These are phyloP conservation scores for Cyberlindnera meyerae DNA, from an alignment of 805 yeast genomes.

Conservation along the genomic window DNA sequence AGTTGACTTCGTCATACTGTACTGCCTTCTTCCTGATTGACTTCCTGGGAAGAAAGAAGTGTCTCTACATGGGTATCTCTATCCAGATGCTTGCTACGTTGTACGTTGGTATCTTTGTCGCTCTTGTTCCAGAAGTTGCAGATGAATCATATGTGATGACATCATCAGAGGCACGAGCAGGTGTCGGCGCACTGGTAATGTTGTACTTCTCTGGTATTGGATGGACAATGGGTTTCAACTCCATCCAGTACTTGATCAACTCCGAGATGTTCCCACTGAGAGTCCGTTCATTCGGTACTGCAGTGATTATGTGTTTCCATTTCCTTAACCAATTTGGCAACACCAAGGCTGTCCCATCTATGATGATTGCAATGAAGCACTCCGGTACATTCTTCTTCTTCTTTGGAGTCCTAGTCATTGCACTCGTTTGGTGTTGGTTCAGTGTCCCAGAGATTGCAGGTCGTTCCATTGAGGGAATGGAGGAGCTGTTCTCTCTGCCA, in stretches of 20 bases:
- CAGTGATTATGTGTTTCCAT: constrained; percentile 49
- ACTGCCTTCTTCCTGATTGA: constrained; percentile 52
- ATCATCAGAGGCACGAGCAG: constrained; percentile 32
- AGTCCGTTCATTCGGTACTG: constrained; percentile 43
- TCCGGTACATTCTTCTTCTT: constrained; percentile 50
- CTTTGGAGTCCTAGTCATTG: constrained; percentile 35
- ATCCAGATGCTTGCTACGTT: constrained; percentile 39
- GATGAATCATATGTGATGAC: constrained; percentile 28
- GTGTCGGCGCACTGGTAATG: constrained; percentile 46
- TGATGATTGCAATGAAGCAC: constrained; percentile 41
- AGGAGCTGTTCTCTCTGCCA: constrained; percentile 36
- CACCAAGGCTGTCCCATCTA: constrained; percentile 48
- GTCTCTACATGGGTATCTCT: constrained; percentile 43
- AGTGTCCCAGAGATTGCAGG: constrained; percentile 35
- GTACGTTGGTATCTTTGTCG: constrained; percentile 43
- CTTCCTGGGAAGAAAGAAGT: constrained; percentile 45
- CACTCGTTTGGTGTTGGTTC: constrained; percentile 35
- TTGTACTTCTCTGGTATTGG: constrained; percentile 47
- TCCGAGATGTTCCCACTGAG: constrained; percentile 51
- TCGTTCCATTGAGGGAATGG: constrained; percentile 34
- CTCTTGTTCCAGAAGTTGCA: constrained; percentile 40
- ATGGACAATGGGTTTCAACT: constrained; percentile 57
- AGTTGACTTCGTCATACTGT: constrained; percentile 42
- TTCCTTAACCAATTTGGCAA: constrained; percentile 53
- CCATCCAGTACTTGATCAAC: constrained; percentile 48